Percentiles rank a stretch among this genome's conserved stretches.
Evolutionary conservation across 2,329 filamentous ascomycete genomes (phyloP).

Genomic region (Fusarium proliferatum): DNA sequence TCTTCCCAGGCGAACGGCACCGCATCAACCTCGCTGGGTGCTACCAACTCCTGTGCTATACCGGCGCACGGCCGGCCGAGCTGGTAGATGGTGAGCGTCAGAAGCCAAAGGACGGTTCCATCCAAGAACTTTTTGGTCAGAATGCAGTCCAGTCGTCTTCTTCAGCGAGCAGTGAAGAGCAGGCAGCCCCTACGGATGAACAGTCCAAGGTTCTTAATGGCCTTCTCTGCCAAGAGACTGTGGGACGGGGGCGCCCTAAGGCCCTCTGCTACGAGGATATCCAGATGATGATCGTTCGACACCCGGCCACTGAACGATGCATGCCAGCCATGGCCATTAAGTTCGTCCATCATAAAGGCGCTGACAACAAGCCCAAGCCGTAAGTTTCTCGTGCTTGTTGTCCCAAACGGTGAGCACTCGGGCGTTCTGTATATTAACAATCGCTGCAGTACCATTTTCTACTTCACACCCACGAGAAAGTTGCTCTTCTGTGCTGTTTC

Average conservation of each 20-base stretch:
- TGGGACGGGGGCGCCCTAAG: constrained; percentile 39
- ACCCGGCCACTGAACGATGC: constrained; percentile 36
- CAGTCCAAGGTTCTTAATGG: constrained; percentile 20
- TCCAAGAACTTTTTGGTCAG: constrained; percentile 41
- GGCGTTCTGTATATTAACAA: not conserved
- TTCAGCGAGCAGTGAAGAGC: not conserved
- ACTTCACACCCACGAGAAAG: constrained; percentile 42
- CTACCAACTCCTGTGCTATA: constrained; percentile 47
- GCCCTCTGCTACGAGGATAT: constrained; percentile 49
- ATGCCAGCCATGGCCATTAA: constrained; percentile 46
- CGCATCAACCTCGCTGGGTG: constrained; percentile 38
- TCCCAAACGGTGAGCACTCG: not conserved
- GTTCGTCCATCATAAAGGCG: constrained; percentile 47
- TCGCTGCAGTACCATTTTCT: constrained; percentile 34
- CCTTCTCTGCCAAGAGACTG: constrained; percentile 25
- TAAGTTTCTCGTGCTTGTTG: not conserved
- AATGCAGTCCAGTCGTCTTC: constrained; percentile 21
- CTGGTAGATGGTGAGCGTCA: constrained; percentile 45
- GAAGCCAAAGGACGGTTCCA: constrained; percentile 42
- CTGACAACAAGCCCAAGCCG: constrained; percentile 20
- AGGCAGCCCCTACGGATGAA: constrained; percentile 18
- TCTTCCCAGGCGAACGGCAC: constrained; percentile 42
- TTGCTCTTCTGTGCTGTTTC: constrained; percentile 44
- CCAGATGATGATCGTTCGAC: constrained; percentile 43
- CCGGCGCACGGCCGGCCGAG: constrained; percentile 43